Evolutionary conservation across 192 early-diverging fungal species (phyloP).

Genomic region (Coemansia sp.): DNA sequence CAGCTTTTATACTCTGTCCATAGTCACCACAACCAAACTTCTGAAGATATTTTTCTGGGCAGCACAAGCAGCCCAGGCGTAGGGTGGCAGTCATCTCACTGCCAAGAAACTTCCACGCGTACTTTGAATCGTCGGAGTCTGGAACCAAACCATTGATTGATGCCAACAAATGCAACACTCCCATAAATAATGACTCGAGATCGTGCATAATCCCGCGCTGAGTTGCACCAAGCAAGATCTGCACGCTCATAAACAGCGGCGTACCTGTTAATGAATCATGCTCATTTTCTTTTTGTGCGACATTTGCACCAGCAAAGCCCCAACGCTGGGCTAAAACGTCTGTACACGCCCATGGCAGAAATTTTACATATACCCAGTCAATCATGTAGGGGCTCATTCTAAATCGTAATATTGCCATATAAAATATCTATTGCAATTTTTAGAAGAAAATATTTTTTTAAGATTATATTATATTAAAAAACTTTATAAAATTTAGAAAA

Average conservation of each 20-base stretch:
- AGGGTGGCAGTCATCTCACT: neutral
- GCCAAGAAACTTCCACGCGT: neutral
- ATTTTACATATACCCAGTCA: slow-evolving; percentile 19
- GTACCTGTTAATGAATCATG: slow-evolving; percentile 6
- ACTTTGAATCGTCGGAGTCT: neutral
- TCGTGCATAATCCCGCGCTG: slow-evolving; percentile 9
- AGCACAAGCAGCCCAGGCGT: neutral
- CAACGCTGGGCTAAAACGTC: neutral
- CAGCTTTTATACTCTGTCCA: neutral
- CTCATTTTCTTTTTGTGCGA: neutral
- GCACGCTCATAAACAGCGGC: slow-evolving; percentile 6
- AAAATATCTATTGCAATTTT: too few species aligned
- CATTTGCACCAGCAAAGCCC: neutral
- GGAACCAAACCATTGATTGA: neutral
- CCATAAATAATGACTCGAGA: slow-evolving; percentile 13
- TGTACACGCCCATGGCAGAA: neutral
- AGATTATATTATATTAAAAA: too few species aligned
- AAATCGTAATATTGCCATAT: slow-evolving; percentile 14
- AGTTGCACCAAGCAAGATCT: neutral
- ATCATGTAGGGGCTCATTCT: slow-evolving; percentile 5
- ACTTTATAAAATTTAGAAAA: too few species aligned
- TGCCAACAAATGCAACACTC: neutral
- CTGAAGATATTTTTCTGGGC: neutral
- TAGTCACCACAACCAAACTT: neutral
- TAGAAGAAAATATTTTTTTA: too few species aligned